A percentile compares a stretch with the other conserved stretches of the same genome.
These are phyloP conservation scores for Entomortierella lignicola DNA, from an alignment of 192 early-diverging fungal species.

Conservation along the genomic window DNA sequence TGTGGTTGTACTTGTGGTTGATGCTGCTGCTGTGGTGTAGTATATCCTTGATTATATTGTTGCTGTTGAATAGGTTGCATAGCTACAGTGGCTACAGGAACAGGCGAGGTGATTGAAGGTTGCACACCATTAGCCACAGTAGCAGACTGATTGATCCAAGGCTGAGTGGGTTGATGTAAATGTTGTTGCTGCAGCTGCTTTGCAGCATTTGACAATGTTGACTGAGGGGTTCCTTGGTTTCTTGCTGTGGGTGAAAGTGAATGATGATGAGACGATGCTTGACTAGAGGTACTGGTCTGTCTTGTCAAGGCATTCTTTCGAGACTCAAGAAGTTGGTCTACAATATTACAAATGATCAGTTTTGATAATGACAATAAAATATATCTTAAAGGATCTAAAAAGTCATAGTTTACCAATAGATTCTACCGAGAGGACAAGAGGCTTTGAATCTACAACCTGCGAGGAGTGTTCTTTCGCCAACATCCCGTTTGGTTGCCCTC, in stretches of 20 bases:
- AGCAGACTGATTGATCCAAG: conserved; percentile 15
- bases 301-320: conserved; percentile 6
- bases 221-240: conserved; percentile 5
- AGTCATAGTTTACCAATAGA: conserved; percentile 24
- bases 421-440: conserved; percentile 36
- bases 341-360: not conserved
- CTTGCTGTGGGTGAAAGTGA: conserved; percentile 5
- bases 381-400: not conserved
- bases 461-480: not conserved
- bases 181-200: conserved; percentile 34
- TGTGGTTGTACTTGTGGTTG: conserved; percentile 6
- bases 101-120: conserved; percentile 3
- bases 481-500: not conserved
- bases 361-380: not conserved
- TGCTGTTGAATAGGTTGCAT: not conserved
- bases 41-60: conserved; percentile 12
- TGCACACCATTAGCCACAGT: not conserved
- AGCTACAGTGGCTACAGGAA: not conserved
- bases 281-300: conserved; percentile 29
- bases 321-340: conserved; percentile 39
- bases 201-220: conserved; percentile 7
- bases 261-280: conserved; percentile 18
- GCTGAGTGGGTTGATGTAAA: conserved; percentile 5
- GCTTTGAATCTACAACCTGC: conserved; percentile 7
- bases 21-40: conserved; percentile 15